Base-by-base conservation (phyloP, 2,329 filamentous ascomycete genomes). In the Colletotrichum eremochloae region DNA sequence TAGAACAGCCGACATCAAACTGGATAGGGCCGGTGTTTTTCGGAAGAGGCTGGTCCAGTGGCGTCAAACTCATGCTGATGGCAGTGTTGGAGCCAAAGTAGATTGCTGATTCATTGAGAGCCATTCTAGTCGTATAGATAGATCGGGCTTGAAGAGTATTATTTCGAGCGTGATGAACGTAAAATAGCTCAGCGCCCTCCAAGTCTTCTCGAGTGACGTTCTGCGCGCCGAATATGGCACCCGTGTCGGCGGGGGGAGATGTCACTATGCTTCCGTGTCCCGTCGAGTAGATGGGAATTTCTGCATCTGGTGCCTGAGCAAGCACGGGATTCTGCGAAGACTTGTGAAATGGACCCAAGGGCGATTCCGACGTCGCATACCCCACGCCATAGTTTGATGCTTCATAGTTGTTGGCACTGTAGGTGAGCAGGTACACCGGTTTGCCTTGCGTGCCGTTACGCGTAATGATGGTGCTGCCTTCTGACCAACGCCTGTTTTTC, bases 311-410 rank as follows among this genome's bases (percentile, higher is more conserved):
- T 0, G 69, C 55, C 62, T 82, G 80, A 2, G 79, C 76, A 3
- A 82, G 75, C 8, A 81, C 76, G 0, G 80, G 80, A 33, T 81
- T 82, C 7, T 71, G 75, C 0, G 75, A 61, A 5, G 80, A 79
- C 55, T 82, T 82, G 53, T 67, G 75, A 61, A 82, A 82, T 0
- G 80, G 80, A 0, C 80, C 80, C 18, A 80, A 67, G 0, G 80
- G 80, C 3, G 80, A 80, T 18, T 76, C 68, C 5, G 80, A 76
- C 1, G 78, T 80, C 1, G 80, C 79, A 42, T 80, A 82, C 6
- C 80, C 80, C 20, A 81, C 79, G 15, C 80, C 80, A 29, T 82
- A 82, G 63, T 81, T 81, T n/a, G 80, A 80, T 4, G 80, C 79
- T 66, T 81, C 80, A 36, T 74, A 81, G 74, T 81, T 81, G 75